phyloP scores from a whole-genome alignment of 306 rosid genomes.

The Glycyrrhiza uralensis region DNA sequence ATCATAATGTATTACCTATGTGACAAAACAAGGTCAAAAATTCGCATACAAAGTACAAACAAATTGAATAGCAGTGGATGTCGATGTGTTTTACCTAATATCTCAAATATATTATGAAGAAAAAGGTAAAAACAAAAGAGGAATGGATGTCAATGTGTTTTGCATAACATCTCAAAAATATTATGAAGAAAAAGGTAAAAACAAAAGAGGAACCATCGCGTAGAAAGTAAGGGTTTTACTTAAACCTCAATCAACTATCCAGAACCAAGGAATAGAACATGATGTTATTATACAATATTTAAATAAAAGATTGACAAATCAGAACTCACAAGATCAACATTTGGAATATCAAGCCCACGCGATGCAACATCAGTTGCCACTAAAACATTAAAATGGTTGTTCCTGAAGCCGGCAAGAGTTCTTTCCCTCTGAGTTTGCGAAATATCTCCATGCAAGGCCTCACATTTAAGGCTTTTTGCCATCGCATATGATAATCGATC shows the following conservation, averaged over 20 bases:
- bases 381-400: conserved; percentile 73
- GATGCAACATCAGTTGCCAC: conserved; percentile 98
- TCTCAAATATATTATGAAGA: neutral
- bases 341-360: conserved; percentile 98
- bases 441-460: conserved; percentile 98
- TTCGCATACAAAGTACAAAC: neutral
- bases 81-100: neutral
- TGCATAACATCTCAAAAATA: neutral
- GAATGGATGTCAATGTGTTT: no score
- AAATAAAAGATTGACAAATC: no score
- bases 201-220: neutral
- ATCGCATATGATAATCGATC: conserved; percentile 79
- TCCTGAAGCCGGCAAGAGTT: conserved; percentile 88
- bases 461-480: conserved; percentile 60
- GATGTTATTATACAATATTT: neutral
- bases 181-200: neutral
- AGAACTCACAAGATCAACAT: conserved; percentile 96
- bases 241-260: neutral
- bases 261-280: neutral
- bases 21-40: neutral
- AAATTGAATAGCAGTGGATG: neutral
- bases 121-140: neutral
- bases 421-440: conserved; percentile 90
- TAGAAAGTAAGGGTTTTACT: conserved; percentile 3
- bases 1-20: conserved; percentile 88